A percentile compares a stretch with the other conserved stretches of the same genome.
Evolutionary conservation across 139 green algal species (phyloP).

Genomic region (Chlamydomonas asymmetrica): DNA sequence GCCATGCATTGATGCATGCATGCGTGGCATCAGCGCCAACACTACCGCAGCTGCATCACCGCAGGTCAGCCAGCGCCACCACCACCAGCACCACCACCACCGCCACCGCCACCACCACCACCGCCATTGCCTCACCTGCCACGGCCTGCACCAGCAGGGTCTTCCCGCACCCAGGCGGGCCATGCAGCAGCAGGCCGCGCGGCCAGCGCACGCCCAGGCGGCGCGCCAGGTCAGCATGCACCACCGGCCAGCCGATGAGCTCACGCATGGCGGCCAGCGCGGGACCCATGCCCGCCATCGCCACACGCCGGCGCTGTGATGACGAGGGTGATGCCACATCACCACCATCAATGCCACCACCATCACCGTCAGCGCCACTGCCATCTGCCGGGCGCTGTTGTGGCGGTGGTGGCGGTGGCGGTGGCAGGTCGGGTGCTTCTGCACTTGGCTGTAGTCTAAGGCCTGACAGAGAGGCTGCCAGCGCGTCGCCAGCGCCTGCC

Average conservation of each 20-base stretch:
- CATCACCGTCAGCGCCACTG: too few species aligned
- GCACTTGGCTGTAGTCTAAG: too few species aligned
- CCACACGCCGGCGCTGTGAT: too few species aligned
- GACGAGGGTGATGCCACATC: too few species aligned
- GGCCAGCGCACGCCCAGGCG: slow-evolving; percentile 71
- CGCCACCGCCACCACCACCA: slow-evolving; percentile 32
- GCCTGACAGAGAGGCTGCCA: too few species aligned
- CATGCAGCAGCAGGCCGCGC: slow-evolving; percentile 82
- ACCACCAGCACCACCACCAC: background rate
- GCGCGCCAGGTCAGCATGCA: slow-evolving; percentile 41
- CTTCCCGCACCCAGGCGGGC: slow-evolving; percentile 83
- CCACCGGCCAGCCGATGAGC: slow-evolving; percentile 68
- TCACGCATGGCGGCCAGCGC: slow-evolving; percentile 59
- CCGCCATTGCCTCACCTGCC: slow-evolving; percentile 68
- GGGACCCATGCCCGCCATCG: slow-evolving; percentile 41
- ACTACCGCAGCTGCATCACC: slow-evolving; percentile 55
- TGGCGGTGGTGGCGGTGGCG: too few species aligned
- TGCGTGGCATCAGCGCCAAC: slow-evolving; percentile 55
- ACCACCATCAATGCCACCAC: too few species aligned
- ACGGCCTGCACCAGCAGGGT: slow-evolving; percentile 90
- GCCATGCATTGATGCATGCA: background rate
- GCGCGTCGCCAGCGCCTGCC: too few species aligned
- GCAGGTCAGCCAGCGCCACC: too few species aligned
- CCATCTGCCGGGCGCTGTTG: too few species aligned
- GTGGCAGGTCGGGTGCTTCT: too few species aligned